phyloP scores from a whole-genome alignment of 2,329 filamentous ascomycete genomes.

The Phyllosticta capitalensis region DNA sequence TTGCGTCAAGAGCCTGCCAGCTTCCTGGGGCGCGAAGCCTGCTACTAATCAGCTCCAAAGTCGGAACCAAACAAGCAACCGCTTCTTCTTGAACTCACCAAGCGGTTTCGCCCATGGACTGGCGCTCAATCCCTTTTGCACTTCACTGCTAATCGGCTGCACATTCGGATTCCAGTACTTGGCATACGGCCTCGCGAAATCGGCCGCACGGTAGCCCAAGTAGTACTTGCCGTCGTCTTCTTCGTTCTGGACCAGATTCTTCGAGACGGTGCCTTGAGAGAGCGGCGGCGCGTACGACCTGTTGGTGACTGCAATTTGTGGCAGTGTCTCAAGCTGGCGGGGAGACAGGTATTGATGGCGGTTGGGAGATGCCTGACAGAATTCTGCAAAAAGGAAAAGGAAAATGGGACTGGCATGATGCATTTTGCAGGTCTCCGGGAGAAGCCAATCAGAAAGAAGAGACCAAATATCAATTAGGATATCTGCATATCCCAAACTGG shows the following conservation, averaged over 20 bases:
- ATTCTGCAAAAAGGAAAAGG: background rate
- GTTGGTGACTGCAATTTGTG: background rate
- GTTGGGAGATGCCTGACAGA: background rate
- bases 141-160: background rate
- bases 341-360: background rate
- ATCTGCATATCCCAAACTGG: too few species aligned
- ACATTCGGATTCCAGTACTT: constrained; percentile 2
- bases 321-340: background rate
- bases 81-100: background rate
- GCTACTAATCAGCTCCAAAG: background rate
- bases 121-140: background rate
- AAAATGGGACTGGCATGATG: background rate
- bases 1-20: background rate
- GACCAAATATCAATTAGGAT: background rate
- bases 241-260: background rate
- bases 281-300: background rate
- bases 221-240: constrained; percentile 1
- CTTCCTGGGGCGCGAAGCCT: background rate
- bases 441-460: too few species aligned
- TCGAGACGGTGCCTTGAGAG: background rate
- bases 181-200: constrained; percentile 1
- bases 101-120: background rate
- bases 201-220: constrained; percentile 1
- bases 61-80: background rate
- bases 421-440: background rate